Base-by-base conservation (phyloP, 2,329 filamentous ascomycete genomes). In the Colletotrichum kahawae region DNA sequence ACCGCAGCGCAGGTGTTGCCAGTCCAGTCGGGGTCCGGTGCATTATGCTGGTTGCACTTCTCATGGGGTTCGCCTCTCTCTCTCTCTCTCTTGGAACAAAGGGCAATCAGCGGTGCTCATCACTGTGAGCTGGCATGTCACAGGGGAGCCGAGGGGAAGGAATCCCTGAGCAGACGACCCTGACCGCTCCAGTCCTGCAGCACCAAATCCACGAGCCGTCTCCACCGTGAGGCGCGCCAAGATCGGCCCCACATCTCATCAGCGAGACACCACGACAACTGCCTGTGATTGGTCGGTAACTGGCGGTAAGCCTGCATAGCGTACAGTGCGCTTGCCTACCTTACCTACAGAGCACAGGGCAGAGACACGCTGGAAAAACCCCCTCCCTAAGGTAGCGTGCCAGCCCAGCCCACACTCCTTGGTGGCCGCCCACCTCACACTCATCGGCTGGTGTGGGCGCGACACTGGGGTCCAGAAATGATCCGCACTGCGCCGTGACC, bases 111-210 rank as follows among this genome's bases (percentile, higher is more conserved):
- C 34, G 56, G 31, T 69, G 67, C 31, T 31, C 67, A 56, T 56
- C 59, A 31, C 56, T 34, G 69, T 75, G 72, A 67, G 72, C 48
- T 75, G 72, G 63, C 72, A 72, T 67, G 69, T 71, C 56, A 68
- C 72, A 75, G 48, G 72, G 72, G 72, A 64, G 69, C 54, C 18
- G 31, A n/a, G 51, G 18, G 65, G 65, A 70, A 70, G 74, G 70
- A n/a, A 74, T 70, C 74, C 74, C 65, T 74, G 65, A 70, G 27
- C 43, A 54, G 33, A 38, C 27, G 59, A 76, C 64, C 74, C 70
- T 74, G 64, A 74, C 73, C 69, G 70, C 70, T 48, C 71, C 62
- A 74, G 65, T 76, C 48, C 51, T 59, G 59, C 29, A 43, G 51
- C 67, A 66, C 38, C 36, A 43, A 38, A 64, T 51, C 60, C 71